phyloP scores from a whole-genome alignment of 768 basidiomycete genomes.

The Cyclocybe aegerita region DNA sequence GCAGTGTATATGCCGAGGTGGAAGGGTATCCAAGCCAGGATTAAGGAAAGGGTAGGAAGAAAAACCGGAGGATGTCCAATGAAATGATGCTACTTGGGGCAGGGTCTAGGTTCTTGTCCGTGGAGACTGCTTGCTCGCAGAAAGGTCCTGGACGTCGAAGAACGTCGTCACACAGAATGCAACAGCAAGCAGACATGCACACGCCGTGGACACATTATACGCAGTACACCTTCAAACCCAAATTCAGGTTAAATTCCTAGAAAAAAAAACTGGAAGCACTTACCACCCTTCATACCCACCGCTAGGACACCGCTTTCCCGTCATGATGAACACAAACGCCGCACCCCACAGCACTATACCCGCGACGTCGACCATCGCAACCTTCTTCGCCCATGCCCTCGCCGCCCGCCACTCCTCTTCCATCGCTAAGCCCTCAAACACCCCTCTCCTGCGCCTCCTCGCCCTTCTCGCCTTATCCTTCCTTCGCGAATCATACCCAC shows the following conservation, averaged over 20 bases:
- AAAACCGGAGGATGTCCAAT: not conserved
- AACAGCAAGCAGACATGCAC: conserved; percentile 56
- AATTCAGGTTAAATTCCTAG: conserved; percentile 5
- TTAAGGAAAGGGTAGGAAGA: not conserved
- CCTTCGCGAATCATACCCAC: conserved; percentile 27
- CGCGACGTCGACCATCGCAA: conserved; percentile 47
- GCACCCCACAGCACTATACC: conserved; percentile 55
- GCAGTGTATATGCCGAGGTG: not conserved
- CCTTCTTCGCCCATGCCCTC: conserved; percentile 51
- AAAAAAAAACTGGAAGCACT: conserved; percentile 17
- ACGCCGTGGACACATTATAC: conserved; percentile 66
- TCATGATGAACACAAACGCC: conserved; percentile 57
- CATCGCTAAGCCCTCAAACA: conserved; percentile 61
- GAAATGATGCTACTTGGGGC: not conserved
- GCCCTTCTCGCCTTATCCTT: conserved; percentile 24
- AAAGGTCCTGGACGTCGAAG: conserved; percentile 67
- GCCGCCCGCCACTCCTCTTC: conserved; percentile 64
- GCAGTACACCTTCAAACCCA: conserved; percentile 59
- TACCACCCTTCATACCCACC: conserved; percentile 66
- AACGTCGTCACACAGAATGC: conserved; percentile 56
- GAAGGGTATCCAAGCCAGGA: not conserved
- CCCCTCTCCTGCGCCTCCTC: conserved; percentile 43
- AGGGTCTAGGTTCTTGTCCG: conserved; percentile 41
- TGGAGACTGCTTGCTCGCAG: conserved; percentile 59
- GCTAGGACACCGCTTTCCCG: conserved; percentile 63